Conservation (phyloP, 2,329 filamentous ascomycete genomes). For the Fusarium albosuccineum region DNA sequence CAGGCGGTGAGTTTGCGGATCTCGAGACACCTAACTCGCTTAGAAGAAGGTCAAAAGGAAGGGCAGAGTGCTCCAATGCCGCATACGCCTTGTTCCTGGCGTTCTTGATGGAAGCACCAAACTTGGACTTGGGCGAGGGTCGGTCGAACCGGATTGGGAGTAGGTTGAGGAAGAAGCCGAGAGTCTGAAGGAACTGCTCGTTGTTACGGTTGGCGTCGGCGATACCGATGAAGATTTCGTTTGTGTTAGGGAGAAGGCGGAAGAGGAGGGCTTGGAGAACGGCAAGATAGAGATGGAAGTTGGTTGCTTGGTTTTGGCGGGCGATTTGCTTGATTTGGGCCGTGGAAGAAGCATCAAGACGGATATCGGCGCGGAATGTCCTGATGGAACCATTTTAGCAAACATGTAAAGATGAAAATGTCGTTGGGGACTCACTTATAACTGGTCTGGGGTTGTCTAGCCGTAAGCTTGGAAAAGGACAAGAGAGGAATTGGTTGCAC, state of each 20-base stretch:
- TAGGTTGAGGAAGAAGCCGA: slow-evolving; percentile 21
- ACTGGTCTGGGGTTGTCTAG: too few relatives aligned
- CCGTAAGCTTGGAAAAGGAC: too few relatives aligned
- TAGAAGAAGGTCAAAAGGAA: slow-evolving; percentile 9
- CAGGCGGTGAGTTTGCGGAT: not conserved
- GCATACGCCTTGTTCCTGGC: not conserved
- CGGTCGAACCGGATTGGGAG: slow-evolving; percentile 5
- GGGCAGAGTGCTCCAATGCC: not conserved
- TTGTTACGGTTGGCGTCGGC: slow-evolving; percentile 8
- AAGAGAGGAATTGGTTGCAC: too few relatives aligned
- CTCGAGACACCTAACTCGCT: not conserved
- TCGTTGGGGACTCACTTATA: too few relatives aligned
- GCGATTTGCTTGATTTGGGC: not conserved
- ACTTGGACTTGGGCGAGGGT: not conserved
- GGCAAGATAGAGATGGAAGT: slow-evolving; percentile 8
- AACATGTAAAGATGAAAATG: too few relatives aligned
- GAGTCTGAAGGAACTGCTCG: not conserved
- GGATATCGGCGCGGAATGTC: too few relatives aligned
- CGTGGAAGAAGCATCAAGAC: too few relatives aligned
- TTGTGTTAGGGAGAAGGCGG: not conserved
- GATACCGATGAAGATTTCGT: slow-evolving; percentile 15
- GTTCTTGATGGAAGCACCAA: not conserved
- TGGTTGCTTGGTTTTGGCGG: not conserved
- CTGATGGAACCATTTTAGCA: too few relatives aligned
- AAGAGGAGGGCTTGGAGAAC: not conserved